A percentile compares a stretch with the other conserved stretches of the same genome.
phyloP scores from a whole-genome alignment of 2,329 filamentous ascomycete genomes.

The Zalaria sp. region DNA sequence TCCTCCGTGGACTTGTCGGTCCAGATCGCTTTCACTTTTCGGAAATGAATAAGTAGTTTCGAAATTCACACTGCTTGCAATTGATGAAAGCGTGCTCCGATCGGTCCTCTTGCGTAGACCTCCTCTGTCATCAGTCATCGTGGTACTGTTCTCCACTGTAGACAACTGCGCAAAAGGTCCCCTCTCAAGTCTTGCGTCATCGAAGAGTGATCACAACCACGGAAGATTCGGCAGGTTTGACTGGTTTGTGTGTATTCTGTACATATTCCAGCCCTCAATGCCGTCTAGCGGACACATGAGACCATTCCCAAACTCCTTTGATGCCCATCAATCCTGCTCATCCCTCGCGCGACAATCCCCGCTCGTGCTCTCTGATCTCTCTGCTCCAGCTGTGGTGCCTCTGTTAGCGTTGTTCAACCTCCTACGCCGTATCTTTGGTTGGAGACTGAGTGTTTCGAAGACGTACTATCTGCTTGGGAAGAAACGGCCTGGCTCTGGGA shows the following conservation, averaged over 20 bases:
- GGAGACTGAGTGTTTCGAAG: not conserved
- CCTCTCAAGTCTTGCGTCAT: too few species aligned
- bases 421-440: not conserved
- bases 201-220: too few species aligned
- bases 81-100: too few species aligned
- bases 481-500: conserved; percentile 65
- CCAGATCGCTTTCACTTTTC: too few species aligned
- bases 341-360: conserved; percentile 17
- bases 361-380: conserved; percentile 57
- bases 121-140: too few species aligned
- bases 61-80: too few species aligned
- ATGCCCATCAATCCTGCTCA: not conserved
- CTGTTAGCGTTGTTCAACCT: conserved; percentile 1
- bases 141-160: too few species aligned
- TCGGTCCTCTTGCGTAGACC: too few species aligned
- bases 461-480: conserved; percentile 74
- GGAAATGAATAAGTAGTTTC: too few species aligned
- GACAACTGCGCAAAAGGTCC: too few species aligned
- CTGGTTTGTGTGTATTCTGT: not conserved
- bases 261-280: not conserved
- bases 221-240: too few species aligned
- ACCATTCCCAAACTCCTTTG: not conserved
- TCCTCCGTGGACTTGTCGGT: too few species aligned
- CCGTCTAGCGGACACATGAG: not conserved
- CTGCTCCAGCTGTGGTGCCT: conserved; percentile 46